Evolutionary conservation across 345 rosid species (phyloP), one percentile per base, ranked within the genome.

Genomic region (Salix caprea): DNA sequence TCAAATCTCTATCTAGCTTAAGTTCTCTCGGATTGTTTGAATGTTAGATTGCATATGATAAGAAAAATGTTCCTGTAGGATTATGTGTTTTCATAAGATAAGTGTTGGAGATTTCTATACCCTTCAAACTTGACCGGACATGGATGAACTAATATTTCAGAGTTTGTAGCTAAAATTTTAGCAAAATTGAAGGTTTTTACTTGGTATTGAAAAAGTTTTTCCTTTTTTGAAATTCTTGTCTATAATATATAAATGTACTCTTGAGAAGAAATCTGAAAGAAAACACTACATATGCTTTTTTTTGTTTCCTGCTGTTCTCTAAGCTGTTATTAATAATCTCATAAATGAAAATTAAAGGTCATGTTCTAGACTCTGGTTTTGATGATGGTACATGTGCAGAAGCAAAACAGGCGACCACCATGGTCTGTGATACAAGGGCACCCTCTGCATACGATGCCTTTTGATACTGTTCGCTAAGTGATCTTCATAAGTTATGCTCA

Each of bases 381-480:
- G 68, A 64, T 50, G 24, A 65, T 58, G 73, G 48, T 78, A 76
- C 70, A 37, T 76, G 52, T 88, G 65, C 69, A 92, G 98, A 95
- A 69, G 39, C 84, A 90, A 78, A 95, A 95, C 77, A 79, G 76
- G 77, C 88, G 97, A 15, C 85, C 92, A 69, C 96, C 95, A 7
- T 94, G 93, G 99, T 91, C 94, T 58, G 84, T 77, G 40, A 94
- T 88, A 69, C 99, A 91, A 76, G 94, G 94, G 60, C 82, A 84
- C 76, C 75, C 80, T 16, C 72, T 85, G 74, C 75, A 75, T 16
- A 69, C 86, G 50, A 87, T 83, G 46, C 70, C 87, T 70, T 58
- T 87, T 28, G 44, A 84, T 28, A 42, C 80, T 13, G 84, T 89
- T 76, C 70, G 34, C 13, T 78, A 62, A 73, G 64, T 32, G 34